Evolutionary conservation across 306 rosid species (phyloP), one percentile per base, ranked within the genome.

Genomic region (Cucurbita argyrosperma): DNA sequence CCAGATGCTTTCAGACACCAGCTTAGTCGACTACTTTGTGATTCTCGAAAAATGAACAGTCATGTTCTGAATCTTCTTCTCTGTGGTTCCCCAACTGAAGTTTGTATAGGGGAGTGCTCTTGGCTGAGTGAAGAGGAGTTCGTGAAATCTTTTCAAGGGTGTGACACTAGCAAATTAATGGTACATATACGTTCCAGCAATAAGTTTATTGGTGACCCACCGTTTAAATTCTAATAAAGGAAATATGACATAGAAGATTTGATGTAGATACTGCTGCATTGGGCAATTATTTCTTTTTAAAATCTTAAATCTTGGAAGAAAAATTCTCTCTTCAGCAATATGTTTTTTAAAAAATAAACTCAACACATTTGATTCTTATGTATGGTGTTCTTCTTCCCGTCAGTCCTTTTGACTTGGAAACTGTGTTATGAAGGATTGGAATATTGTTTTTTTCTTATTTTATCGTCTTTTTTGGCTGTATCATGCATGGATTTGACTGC

Each of bases 111-210:
- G 73, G 96, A 94, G 76, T 90, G 96, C 76, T 94, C 98, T 2
- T 85, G 98, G 98, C 75, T 90, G 78, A 74, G 92, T 4, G 99
- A 84, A 76, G 92, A 91, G 53, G 83, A 88, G 65, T 88, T 91
- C 42, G 54, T 78, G 11, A 46, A 74, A 23, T 82, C 78, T 71
- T 88, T 91, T 63, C 75, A 81, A 74, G 56, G 8, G 9, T 84
- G 87, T 38, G 86, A 86, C 82, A 63, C 89, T 54, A 56, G 74
- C 59, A 80, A 80, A 53, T 80, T 91, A 80, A 69, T n/a, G 82
- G 97, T 94, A 80, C 54, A 72, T 74, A 58, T 21, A 76, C 43
- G 30, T n/a, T 62, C 2, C 43, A 35, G 10, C 72, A 35, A 74
- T 77, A 60, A 30, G 23, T 53, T 63, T 35, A 63, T 21, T 9